Percentiles rank a stretch among this genome's conserved stretches.
phyloP scores from a whole-genome alignment of 108 stramenopile species.

The Cyclostephanos invisitatus region DNA sequence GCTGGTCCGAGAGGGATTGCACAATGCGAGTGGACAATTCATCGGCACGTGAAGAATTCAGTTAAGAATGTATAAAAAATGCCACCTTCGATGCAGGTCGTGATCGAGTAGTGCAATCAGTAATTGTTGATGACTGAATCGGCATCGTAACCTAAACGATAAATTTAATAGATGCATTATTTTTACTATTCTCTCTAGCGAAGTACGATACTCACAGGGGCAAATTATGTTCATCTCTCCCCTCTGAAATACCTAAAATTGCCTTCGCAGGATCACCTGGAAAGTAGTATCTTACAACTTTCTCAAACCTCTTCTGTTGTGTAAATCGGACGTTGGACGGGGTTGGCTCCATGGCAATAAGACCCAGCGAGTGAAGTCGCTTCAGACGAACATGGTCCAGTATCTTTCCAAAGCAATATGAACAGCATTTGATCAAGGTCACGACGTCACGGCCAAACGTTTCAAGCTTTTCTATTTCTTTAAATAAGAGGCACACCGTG shows the following conservation, averaged over 20 bases:
- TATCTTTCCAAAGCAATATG: slow-evolving; percentile 48
- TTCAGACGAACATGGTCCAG: slow-evolving; percentile 33
- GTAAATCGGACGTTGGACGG: background rate
- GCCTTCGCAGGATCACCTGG: slow-evolving; percentile 5
- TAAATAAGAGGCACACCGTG: slow-evolving; percentile 21
- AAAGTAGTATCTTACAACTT: slow-evolving; percentile 18
- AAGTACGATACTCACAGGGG: no score
- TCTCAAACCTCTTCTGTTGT: slow-evolving; percentile 8
- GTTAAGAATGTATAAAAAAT: no score
- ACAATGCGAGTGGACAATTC: no score
- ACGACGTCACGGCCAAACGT: slow-evolving; percentile 6
- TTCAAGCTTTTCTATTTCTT: slow-evolving; percentile 33
- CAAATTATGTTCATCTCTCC: no score
- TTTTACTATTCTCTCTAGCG: no score
- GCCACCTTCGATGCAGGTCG: no score
- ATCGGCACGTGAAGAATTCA: no score
- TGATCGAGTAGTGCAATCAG: no score
- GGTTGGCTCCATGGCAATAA: slow-evolving; percentile 1
- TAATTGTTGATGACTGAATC: no score
- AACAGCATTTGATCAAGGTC: slow-evolving; percentile 42
- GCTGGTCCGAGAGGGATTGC: no score
- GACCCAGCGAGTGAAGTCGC: background rate
- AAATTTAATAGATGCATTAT: no score
- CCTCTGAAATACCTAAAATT: slow-evolving; percentile 1
- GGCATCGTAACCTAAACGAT: no score